Evolutionary conservation across 163 green algal species (phyloP).

Genomic region (Prototheca wickerhamii): DNA sequence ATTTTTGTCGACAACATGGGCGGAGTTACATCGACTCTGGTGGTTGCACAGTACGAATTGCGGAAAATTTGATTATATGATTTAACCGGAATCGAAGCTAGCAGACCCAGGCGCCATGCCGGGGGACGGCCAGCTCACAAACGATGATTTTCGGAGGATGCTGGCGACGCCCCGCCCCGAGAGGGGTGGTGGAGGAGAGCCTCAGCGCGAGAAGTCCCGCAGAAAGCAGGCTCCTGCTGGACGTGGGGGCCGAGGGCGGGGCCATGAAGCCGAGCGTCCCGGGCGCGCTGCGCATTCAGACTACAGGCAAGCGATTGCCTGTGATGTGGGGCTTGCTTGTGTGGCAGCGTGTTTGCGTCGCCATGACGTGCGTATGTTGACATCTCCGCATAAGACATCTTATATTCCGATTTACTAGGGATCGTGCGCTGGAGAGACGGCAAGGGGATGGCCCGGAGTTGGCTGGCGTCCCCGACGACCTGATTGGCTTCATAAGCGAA

Average conservation of each 20-base stretch:
- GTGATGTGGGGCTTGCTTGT: no score
- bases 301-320: background rate
- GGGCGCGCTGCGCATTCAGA: no score
- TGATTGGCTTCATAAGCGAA: background rate
- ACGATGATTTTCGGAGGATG: slow-evolving; percentile 66
- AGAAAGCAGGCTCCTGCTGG: slow-evolving; percentile 2
- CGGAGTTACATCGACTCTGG: no score
- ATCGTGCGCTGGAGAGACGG: slow-evolving; percentile 2
- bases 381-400: background rate
- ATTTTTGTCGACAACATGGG: no score
- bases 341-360: no score
- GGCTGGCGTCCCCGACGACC: slow-evolving; percentile 12
- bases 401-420: slow-evolving; percentile 1
- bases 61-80: no score
- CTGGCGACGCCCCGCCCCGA: slow-evolving; percentile 50
- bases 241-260: no score
- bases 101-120: no score
- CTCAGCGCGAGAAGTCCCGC: slow-evolving; percentile 23
- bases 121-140: slow-evolving; percentile 28
- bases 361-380: no score
- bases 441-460: background rate
- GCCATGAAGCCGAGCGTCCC: no score
- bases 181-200: background rate
- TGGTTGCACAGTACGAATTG: no score
- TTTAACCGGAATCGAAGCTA: background rate